Evolutionary conservation across 202 grass and related monocot species (phyloP).

Genomic region (Panicum hallii): DNA sequence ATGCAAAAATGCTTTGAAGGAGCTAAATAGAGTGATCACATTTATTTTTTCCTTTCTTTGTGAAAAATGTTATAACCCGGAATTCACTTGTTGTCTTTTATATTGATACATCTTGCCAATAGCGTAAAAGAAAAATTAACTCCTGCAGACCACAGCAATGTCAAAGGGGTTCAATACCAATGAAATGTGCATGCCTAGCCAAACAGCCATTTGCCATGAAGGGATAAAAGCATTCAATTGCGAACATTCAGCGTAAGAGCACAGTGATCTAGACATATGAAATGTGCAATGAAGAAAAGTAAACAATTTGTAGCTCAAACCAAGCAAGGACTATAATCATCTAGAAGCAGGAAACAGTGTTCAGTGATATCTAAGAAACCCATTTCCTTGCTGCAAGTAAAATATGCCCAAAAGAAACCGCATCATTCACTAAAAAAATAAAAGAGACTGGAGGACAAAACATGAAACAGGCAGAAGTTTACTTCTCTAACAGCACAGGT

Average conservation of each 20-base stretch:
- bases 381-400: not conserved
- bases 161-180: not conserved
- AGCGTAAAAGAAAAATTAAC: not conserved
- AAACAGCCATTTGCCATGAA: not conserved
- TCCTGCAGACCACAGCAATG: not conserved
- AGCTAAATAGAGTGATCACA: not conserved
- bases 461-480: slow-evolving; percentile 37
- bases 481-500: slow-evolving; percentile 95
- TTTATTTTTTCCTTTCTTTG: not conserved
- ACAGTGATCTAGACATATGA: not conserved
- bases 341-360: not conserved
- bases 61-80: not conserved
- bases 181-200: slow-evolving; percentile 3
- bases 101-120: slow-evolving; percentile 6
- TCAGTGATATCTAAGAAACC: slow-evolving; percentile 7
- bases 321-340: not conserved
- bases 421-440: not conserved
- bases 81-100: slow-evolving; percentile 18
- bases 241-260: not conserved
- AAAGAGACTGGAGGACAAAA: slow-evolving; percentile 13
- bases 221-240: not conserved
- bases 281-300: slow-evolving; percentile 7
- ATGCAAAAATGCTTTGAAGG: not conserved
- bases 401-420: slow-evolving; percentile 2
- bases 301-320: not conserved